Conservation (phyloP, 2,329 filamentous ascomycete species). For the Aureobasidium mangrovei region DNA sequence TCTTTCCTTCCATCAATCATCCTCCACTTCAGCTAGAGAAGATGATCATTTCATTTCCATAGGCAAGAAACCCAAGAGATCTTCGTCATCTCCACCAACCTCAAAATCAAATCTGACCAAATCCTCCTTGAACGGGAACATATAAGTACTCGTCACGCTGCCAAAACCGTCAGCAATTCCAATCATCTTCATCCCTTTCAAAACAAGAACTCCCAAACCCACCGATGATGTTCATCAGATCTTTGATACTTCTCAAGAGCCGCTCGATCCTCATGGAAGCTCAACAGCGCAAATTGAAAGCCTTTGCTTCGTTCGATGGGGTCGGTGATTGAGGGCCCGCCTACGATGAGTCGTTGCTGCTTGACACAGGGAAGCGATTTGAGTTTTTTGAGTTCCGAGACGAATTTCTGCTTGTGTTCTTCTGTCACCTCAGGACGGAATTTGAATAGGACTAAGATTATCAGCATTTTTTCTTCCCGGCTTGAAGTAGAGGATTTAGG, state of each 20-base stretch:
- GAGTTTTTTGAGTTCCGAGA: slow-evolving; percentile 41
- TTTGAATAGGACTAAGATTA: slow-evolving; percentile 40
- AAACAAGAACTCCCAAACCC: slow-evolving; percentile 9
- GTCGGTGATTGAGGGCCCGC: slow-evolving; percentile 45
- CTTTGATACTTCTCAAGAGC: slow-evolving; percentile 46
- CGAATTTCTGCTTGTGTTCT: slow-evolving; percentile 38
- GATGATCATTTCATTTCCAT: too few species aligned
- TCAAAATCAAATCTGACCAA: slow-evolving; percentile 48
- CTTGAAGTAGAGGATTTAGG: too few species aligned
- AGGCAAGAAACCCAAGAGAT: slow-evolving; percentile 3
- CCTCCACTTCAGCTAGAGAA: background rate
- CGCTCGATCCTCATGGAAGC: slow-evolving; percentile 39
- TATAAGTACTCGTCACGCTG: slow-evolving; percentile 43
- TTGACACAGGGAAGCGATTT: slow-evolving; percentile 42
- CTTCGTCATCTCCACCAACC: slow-evolving; percentile 34
- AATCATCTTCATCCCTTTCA: background rate
- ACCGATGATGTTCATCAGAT: slow-evolving; percentile 45
- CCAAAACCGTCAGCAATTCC: background rate
- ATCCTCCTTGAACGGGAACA: slow-evolving; percentile 48
- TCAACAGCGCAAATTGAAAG: slow-evolving; percentile 44
- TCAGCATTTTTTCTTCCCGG: too few species aligned
- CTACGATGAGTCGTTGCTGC: slow-evolving; percentile 41
- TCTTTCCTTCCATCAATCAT: background rate
- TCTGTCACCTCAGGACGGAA: slow-evolving; percentile 36
- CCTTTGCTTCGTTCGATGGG: slow-evolving; percentile 47